Evolutionary conservation across 352 stramenopile species (phyloP), one percentile per base, ranked within the genome.

Genomic region (Globisporangium parvum): DNA sequence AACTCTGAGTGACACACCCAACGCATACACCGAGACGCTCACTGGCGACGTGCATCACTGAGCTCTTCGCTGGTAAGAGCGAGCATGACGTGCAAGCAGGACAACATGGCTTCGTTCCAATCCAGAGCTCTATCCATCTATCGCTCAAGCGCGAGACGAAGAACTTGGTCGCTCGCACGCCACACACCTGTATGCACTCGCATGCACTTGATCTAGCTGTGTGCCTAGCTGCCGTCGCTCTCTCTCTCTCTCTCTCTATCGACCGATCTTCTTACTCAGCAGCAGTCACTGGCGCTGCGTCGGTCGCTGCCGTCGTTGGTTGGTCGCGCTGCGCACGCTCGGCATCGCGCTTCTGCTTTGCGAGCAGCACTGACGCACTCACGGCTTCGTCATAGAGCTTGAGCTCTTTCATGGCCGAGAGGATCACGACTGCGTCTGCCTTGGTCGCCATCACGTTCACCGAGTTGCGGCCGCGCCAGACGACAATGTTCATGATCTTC

Each of bases 391-490:
- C 68, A 59, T 82, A 95, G 12, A 92, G 71, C 60, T 87, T 84
- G 50, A 95, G 66, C 57, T 87, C 83, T 63, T 93, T 95, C 77
- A 95, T 88, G 23, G 85, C 83, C 49, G 81, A 78, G 26, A 86
- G 57, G 40, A 95, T 73, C 39, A 88, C 80, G 14, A 76, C 69
- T 10, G 83, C 70, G 69, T 95, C 85, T 24, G 80, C 68, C 69
- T 93, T 95, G 42, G 80, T 75, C 42, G 83, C 74, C 85, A 95
- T 95, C 53, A 89, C 72, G 60, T 90, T 95, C 59, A 89, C 73
- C 53, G 85, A 93, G 67, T 91, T 93, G 40, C 81, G 81, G 21
- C 85, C 85, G 54, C 85, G 81, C 85, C 85, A 95, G 20, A 92
- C 67, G 14, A 92, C 85, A 12, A 95, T 35, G 64, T 93, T 91